Evolutionary conservation across 2,329 filamentous ascomycete species (phyloP).

Genomic region (Botrytis byssoidea): DNA sequence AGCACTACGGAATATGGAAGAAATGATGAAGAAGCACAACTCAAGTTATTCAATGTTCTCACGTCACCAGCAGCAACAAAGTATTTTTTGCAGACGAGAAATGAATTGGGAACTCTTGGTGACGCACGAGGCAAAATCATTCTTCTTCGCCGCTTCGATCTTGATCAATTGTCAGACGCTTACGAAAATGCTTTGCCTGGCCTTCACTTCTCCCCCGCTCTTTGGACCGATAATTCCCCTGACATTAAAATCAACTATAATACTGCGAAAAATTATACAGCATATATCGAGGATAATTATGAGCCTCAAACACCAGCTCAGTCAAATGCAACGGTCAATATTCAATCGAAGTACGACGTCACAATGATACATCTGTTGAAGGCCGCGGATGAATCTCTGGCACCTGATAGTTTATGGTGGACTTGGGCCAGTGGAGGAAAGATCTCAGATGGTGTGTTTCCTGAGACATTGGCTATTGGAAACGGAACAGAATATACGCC

Average conservation of each 20-base stretch:
- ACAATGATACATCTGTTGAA: conserved; percentile 42
- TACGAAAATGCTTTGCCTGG: conserved; percentile 45
- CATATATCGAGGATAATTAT: conserved; percentile 52
- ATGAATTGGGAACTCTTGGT: conserved; percentile 57
- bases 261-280: conserved; percentile 39
- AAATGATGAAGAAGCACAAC: conserved; percentile 43
- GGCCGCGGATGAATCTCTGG: conserved; percentile 38
- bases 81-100: conserved; percentile 44
- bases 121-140: conserved; percentile 79
- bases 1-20: conserved; percentile 38
- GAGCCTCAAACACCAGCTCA: conserved; percentile 39
- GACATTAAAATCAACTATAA: conserved; percentile 47
- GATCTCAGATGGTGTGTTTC: conserved; percentile 43
- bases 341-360: conserved; percentile 47
- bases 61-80: conserved; percentile 42
- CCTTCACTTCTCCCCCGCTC: conserved; percentile 46
- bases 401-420: conserved; percentile 46
- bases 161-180: conserved; percentile 47
- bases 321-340: conserved; percentile 41
- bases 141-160: conserved; percentile 75
- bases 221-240: conserved; percentile 46
- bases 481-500: conserved; percentile 42
- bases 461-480: conserved; percentile 48
- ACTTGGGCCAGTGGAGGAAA: conserved; percentile 49
- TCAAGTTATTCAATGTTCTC: conserved; percentile 42